Conservation (phyloP, 2,329 filamentous ascomycete genomes). For the Ophiosphaerella herpotricha region DNA sequence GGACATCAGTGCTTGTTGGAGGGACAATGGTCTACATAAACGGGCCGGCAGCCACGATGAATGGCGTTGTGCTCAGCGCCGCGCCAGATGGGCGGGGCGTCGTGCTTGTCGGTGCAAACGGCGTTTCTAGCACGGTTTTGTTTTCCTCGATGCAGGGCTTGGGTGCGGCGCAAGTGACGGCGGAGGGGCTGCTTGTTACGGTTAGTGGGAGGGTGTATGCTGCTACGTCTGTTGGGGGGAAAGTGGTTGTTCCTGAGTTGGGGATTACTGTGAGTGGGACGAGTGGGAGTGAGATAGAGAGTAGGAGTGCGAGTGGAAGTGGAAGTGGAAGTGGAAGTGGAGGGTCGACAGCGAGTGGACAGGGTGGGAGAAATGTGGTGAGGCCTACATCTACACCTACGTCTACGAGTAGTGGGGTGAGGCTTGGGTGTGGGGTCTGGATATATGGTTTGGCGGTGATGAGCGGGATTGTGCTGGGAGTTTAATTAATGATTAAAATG, state of each 20-base stretch:
- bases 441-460: too few species aligned
- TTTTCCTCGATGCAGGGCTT: slow-evolving; percentile 10
- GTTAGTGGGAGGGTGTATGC: slow-evolving; percentile 15
- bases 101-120: slow-evolving; percentile 10
- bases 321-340: not conserved
- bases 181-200: slow-evolving; percentile 10
- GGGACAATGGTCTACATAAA: slow-evolving; percentile 11
- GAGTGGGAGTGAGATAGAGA: slow-evolving; percentile 9
- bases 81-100: slow-evolving; percentile 12
- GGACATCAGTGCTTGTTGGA: slow-evolving; percentile 3
- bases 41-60: slow-evolving; percentile 12
- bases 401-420: not conserved
- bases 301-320: not conserved
- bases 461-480: too few species aligned
- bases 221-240: slow-evolving; percentile 7
- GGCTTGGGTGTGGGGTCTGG: too few species aligned
- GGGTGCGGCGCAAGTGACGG: not conserved
- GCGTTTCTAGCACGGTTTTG: slow-evolving; percentile 9
- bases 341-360: not conserved
- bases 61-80: slow-evolving; percentile 7
- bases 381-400: not conserved
- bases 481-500: not conserved
- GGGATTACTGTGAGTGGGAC: slow-evolving; percentile 17
- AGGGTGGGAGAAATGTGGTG: too few species aligned
- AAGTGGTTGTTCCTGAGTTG: slow-evolving; percentile 13